These are phyloP conservation scores for Suillus subluteus DNA, from an alignment of 768 basidiomycete genomes.

Conservation along the genomic window DNA sequence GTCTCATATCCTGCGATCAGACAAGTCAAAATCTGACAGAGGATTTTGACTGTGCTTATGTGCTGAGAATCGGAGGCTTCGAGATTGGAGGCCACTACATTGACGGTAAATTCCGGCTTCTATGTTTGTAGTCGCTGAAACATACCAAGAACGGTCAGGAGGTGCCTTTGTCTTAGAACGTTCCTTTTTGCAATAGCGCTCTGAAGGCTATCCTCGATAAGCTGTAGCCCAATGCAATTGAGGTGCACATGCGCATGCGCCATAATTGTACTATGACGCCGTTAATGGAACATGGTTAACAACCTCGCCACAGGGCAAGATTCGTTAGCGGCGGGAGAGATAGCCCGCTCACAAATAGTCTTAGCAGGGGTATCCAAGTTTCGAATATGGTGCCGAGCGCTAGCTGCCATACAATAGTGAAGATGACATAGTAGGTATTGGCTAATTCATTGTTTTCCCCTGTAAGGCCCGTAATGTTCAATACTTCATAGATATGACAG, in stretches of 20 bases:
- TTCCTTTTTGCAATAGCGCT: constrained; percentile 32
- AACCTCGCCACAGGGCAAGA: constrained; percentile 2
- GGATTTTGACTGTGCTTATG: constrained; percentile 60
- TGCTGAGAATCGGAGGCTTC: constrained; percentile 44
- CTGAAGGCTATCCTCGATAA: constrained; percentile 53
- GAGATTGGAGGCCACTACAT: constrained; percentile 62
- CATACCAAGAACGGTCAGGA: constrained; percentile 60
- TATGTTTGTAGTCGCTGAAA: constrained; percentile 12
- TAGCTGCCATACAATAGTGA: constrained; percentile 56
- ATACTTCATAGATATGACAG: constrained; percentile 2
- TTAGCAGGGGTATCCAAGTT: constrained; percentile 59
- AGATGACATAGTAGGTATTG: constrained; percentile 56
- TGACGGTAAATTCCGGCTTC: constrained; percentile 10
- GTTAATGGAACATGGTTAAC: constrained; percentile 34
- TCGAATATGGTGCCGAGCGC: constrained; percentile 56
- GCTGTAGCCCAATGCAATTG: constrained; percentile 53
- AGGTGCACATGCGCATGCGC: constrained; percentile 48
- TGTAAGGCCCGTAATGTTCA: constrained; percentile 17
- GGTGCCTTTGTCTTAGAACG: constrained; percentile 41
- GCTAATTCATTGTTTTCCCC: constrained; percentile 59
- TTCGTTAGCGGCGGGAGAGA: constrained; percentile 4
- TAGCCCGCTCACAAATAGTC: constrained; percentile 51
- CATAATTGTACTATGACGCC: constrained; percentile 49
- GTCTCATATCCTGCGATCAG: constrained; percentile 71
- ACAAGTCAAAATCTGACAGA: constrained; percentile 68